These are phyloP conservation scores for Zea luxurians DNA, from an alignment of 176 grass and related monocot species.

Conservation along the genomic window DNA sequence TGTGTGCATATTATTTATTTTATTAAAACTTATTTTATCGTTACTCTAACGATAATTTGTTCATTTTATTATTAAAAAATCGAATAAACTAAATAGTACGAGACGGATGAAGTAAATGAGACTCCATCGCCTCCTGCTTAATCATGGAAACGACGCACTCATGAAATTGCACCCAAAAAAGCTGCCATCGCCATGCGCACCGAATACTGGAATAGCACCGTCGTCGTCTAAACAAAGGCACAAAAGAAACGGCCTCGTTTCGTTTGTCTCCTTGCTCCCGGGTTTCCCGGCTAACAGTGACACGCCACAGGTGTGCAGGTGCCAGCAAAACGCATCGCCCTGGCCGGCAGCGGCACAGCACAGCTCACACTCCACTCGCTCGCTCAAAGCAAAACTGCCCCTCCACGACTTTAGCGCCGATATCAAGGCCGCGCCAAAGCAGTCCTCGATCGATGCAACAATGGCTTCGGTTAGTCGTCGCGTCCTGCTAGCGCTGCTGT, in stretches of 20 bases:
- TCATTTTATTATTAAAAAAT: too few relatives aligned
- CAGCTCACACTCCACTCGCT: conserved; percentile 29
- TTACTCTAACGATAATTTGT: too few relatives aligned
- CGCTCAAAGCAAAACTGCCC: conserved; percentile 13
- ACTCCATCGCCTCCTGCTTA: conserved; percentile 32
- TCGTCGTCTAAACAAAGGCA: conserved; percentile 12
- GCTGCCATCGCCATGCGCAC: conserved; percentile 31
- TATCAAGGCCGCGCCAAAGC: conserved; percentile 1
- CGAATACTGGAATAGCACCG: background rate
- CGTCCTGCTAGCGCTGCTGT: background rate
- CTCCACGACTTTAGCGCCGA: conserved; percentile 35
- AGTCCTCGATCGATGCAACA: conserved; percentile 4
- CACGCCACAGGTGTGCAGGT: background rate
- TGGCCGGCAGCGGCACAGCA: background rate
- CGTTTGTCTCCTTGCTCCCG: conserved; percentile 29
- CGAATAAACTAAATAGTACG: too few relatives aligned
- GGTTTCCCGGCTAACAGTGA: conserved; percentile 34
- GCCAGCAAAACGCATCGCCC: background rate
- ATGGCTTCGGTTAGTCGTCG: conserved; percentile 22
- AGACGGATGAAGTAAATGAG: conserved; percentile 23
- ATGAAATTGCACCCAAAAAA: conserved; percentile 32
- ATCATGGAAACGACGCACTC: conserved; percentile 12
- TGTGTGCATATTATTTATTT: too few relatives aligned
- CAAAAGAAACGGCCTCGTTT: background rate
- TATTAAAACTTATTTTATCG: too few relatives aligned